phyloP scores from a whole-genome alignment of 228 moss, liverwort and hornwort species.

The Sphagnum fallax region DNA sequence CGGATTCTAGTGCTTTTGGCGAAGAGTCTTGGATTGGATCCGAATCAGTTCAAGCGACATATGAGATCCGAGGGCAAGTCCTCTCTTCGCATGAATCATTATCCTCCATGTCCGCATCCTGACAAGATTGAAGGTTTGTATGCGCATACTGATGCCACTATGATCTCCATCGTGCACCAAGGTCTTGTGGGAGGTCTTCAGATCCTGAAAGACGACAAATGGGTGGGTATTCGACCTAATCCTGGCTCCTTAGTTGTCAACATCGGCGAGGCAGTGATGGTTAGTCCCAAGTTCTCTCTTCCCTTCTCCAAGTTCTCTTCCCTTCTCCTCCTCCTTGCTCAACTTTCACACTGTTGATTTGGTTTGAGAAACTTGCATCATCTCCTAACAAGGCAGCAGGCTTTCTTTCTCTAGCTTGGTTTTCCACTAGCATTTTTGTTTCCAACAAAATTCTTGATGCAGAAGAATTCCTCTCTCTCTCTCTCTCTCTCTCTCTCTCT shows the following conservation, averaged over 20 bases:
- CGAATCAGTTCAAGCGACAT: conserved; percentile 8
- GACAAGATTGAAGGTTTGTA: conserved; percentile 27
- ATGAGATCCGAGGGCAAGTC: conserved; percentile 11
- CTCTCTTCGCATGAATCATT: conserved; percentile 26
- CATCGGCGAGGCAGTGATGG: conserved; percentile 22
- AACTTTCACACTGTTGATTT: not conserved
- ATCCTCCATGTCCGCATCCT: conserved; percentile 37
- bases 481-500: conserved; percentile 1
- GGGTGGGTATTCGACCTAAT: conserved; percentile 30
- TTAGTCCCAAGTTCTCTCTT: not conserved
- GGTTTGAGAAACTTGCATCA: not conserved
- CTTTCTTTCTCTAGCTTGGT: not conserved
- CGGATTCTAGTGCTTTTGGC: conserved; percentile 26
- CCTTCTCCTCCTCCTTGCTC: not conserved
- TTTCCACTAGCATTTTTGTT: not conserved
- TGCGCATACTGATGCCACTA: conserved; percentile 37
- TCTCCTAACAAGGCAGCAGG: not conserved
- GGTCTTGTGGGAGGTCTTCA: conserved; percentile 34
- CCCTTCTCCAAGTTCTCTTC: not conserved
- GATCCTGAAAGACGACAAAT: conserved; percentile 22
- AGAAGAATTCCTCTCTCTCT: not conserved
- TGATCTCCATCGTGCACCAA: conserved; percentile 25
- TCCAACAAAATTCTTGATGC: not conserved
- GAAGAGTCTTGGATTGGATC: conserved; percentile 28
- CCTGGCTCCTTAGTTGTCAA: conserved; percentile 31